Evolutionary conservation across 2,329 filamentous ascomycete species (phyloP).

Genomic region (Aspergillus amoenus): DNA sequence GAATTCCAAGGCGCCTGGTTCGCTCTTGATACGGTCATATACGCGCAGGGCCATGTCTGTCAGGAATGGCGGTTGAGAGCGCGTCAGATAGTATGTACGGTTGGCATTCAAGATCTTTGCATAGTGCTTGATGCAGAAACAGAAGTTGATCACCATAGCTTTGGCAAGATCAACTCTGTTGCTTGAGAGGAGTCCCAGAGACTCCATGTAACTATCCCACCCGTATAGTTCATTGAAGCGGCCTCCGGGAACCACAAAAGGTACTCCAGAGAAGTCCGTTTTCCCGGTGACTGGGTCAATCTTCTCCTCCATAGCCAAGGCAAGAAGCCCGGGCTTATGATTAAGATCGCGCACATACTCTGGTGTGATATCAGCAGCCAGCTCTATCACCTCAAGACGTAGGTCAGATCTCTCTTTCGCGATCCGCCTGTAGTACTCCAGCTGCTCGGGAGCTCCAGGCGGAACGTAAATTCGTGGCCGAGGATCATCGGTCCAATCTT

Average conservation of each 20-base stretch:
- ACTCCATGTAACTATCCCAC: conserved; percentile 99
- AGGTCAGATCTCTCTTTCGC: conserved; percentile 78
- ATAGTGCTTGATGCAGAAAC: conserved; percentile 97
- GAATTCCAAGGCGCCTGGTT: conserved; percentile 77
- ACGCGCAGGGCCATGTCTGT: conserved; percentile 96
- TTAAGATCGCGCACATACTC: conserved; percentile 83
- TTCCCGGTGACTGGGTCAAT: conserved; percentile 66
- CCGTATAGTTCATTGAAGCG: conserved; percentile 98
- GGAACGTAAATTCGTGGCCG: conserved; percentile 91
- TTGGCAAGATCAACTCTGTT: conserved; percentile 85
- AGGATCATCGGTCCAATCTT: conserved; percentile 91
- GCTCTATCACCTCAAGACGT: conserved; percentile 78
- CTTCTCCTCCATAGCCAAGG: conserved; percentile 81
- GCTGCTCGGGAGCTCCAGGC: conserved; percentile 77
- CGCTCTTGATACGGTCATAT: conserved; percentile 88
- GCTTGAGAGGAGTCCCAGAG: conserved; percentile 81
- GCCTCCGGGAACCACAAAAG: conserved; percentile 96
- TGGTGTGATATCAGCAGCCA: conserved; percentile 71
- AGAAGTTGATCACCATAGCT: conserved; percentile 93
- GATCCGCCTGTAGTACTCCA: conserved; percentile 82
- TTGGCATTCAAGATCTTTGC: conserved; percentile 98
- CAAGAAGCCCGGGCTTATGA: conserved; percentile 80
- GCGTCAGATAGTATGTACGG: conserved; percentile 88
- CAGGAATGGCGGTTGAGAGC: conserved; percentile 93
- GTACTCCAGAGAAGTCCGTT: conserved; percentile 72